Percentiles rank a stretch among this genome's conserved stretches.
Conservation (phyloP, 1,139 yeast genomes). For the Candida pseudoviswanathii region DNA sequence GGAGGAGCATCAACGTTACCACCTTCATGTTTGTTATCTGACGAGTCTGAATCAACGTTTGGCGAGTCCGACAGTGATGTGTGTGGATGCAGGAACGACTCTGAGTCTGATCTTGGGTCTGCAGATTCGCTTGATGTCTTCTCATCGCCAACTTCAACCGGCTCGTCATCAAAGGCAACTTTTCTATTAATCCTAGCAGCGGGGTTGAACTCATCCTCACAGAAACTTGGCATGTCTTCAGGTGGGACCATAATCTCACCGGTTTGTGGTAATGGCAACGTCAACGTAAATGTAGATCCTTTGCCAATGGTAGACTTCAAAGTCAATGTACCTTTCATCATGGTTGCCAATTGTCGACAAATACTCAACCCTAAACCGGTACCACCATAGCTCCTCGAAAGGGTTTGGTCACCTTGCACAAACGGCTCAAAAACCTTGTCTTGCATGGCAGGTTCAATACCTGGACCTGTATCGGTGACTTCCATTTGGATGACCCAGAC, state of each 20-base stretch:
- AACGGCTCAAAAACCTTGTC: slow-evolving; percentile 92
- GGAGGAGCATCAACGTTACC: neutral
- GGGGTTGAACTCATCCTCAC: slow-evolving; percentile 49
- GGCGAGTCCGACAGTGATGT: slow-evolving; percentile 1
- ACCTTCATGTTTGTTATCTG: neutral
- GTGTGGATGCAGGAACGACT: neutral
- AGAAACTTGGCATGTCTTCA: slow-evolving; percentile 40
- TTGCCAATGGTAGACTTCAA: slow-evolving; percentile 68
- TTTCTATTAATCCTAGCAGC: slow-evolving; percentile 37
- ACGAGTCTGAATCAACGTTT: neutral
- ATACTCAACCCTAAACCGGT: slow-evolving; percentile 94
- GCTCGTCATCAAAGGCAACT: slow-evolving; percentile 35
- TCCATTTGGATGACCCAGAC: slow-evolving; percentile 70
- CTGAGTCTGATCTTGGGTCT: slow-evolving; percentile 2
- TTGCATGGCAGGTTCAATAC: slow-evolving; percentile 78
- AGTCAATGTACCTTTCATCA: slow-evolving; percentile 84
- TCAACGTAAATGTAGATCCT: slow-evolving; percentile 81
- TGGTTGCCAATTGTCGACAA: slow-evolving; percentile 84
- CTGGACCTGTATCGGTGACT: slow-evolving; percentile 91
- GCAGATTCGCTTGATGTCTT: neutral
- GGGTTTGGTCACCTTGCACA: slow-evolving; percentile 94
- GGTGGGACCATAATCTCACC: slow-evolving; percentile 55
- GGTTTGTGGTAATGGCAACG: slow-evolving; percentile 75
- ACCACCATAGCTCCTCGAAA: slow-evolving; percentile 91
- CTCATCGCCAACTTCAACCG: slow-evolving; percentile 15